Evolutionary conservation across 495 filamentous ascomycete species (phyloP).

Genomic region (Cetradonia linearis): DNA sequence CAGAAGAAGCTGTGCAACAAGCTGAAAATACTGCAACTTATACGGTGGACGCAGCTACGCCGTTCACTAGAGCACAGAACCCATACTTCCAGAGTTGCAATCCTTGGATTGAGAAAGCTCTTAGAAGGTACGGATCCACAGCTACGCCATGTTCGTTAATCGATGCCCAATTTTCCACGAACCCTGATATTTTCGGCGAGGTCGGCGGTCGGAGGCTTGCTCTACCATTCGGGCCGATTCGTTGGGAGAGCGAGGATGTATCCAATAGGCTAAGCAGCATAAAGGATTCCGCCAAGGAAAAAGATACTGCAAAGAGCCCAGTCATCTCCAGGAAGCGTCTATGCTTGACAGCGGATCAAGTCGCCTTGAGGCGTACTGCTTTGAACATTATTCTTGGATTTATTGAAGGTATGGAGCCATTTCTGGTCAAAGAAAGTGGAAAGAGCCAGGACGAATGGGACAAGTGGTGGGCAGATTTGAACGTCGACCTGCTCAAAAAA

Average conservation of each 20-base stretch:
- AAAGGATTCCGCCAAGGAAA: neutral
- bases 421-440: constrained; percentile 69
- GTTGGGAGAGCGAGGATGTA: constrained; percentile 73
- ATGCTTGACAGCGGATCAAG: constrained; percentile 58
- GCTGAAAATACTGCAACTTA: constrained; percentile 65
- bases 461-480: constrained; percentile 79
- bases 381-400: constrained; percentile 73
- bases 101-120: constrained; percentile 63
- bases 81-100: constrained; percentile 78
- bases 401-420: constrained; percentile 78
- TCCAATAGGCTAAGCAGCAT: neutral
- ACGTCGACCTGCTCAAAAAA: constrained; percentile 67
- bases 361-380: constrained; percentile 65
- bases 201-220: constrained; percentile 68
- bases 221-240: constrained; percentile 73
- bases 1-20: constrained; percentile 49
- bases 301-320: neutral
- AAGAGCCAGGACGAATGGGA: constrained; percentile 92
- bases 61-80: constrained; percentile 67
- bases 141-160: constrained; percentile 73
- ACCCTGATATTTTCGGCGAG: constrained; percentile 59
- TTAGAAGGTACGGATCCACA: constrained; percentile 59
- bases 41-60: constrained; percentile 69
- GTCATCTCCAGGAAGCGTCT: constrained; percentile 23
- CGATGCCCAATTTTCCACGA: constrained; percentile 66